phyloP scores from a whole-genome alignment of 1,139 yeast genomes.

The Trichomonascaceae sp. region DNA sequence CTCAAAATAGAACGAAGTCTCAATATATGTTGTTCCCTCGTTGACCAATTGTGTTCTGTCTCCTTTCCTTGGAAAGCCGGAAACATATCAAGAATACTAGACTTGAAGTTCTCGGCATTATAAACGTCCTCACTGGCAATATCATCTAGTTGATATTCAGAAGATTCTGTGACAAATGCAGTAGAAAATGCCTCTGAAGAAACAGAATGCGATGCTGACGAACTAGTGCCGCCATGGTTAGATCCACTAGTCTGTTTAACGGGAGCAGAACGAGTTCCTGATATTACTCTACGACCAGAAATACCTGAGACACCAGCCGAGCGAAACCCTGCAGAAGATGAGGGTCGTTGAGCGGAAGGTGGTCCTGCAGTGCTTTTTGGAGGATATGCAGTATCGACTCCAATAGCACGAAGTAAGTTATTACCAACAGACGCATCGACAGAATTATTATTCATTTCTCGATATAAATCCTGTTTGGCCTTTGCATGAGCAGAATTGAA shows the following conservation, averaged over 20 bases:
- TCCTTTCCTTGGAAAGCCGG: conserved; percentile 66
- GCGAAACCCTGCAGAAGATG: background rate
- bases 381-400: conserved; percentile 11
- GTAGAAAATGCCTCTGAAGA: conserved; percentile 13
- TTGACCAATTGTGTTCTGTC: conserved; percentile 81
- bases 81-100: conserved; percentile 36
- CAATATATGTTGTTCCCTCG: conserved; percentile 58
- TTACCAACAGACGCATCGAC: conserved; percentile 6
- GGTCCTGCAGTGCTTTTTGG: conserved; percentile 3
- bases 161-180: conserved; percentile 21
- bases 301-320: background rate
- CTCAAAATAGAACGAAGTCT: conserved; percentile 55
- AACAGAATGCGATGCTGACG: background rate
- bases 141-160: conserved; percentile 30
- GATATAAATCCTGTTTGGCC: conserved; percentile 45
- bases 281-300: background rate
- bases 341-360: background rate
- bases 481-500: conserved; percentile 38
- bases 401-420: conserved; percentile 16
- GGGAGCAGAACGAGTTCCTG: conserved; percentile 3
- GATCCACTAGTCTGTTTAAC: background rate
- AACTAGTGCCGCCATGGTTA: background rate
- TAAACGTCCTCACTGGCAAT: conserved; percentile 26
- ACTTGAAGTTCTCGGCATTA: conserved; percentile 33
- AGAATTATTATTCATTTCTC: conserved; percentile 35